Conservation (phyloP, 2,329 filamentous ascomycete genomes). For the Cercospora sojina region DNA sequence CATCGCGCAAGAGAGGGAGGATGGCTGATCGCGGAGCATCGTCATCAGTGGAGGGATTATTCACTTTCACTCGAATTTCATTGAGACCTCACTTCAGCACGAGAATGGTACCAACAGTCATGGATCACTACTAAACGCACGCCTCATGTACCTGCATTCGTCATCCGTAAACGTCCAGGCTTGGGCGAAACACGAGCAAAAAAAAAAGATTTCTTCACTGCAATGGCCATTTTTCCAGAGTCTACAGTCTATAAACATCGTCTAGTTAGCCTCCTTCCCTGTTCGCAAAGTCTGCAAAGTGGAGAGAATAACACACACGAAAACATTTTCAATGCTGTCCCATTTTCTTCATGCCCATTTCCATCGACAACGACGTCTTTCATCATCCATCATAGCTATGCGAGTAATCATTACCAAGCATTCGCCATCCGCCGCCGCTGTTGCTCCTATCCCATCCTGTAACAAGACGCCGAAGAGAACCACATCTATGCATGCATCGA, state of each 20-base stretch:
- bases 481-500: slow-evolving; percentile 17
- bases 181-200: neutral
- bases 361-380: neutral
- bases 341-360: neutral
- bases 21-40: neutral
- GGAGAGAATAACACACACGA: neutral
- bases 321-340: neutral
- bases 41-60: neutral
- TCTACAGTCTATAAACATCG: neutral
- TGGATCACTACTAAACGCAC: neutral
- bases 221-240: neutral
- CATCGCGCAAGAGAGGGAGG: neutral
- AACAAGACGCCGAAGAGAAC: slow-evolving; percentile 13
- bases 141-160: neutral
- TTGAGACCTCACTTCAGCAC: neutral
- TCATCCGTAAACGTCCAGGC: neutral
- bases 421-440: neutral
- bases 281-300: neutral
- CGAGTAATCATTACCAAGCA: slow-evolving; percentile 22
- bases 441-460: slow-evolving; percentile 1
- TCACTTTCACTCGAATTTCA: neutral
- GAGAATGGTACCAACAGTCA: neutral
- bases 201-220: neutral
- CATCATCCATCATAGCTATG: slow-evolving; percentile 15
- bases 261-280: neutral